phyloP scores from a whole-genome alignment of 352 stramenopile species.

The Phytophthora fragariae region DNA sequence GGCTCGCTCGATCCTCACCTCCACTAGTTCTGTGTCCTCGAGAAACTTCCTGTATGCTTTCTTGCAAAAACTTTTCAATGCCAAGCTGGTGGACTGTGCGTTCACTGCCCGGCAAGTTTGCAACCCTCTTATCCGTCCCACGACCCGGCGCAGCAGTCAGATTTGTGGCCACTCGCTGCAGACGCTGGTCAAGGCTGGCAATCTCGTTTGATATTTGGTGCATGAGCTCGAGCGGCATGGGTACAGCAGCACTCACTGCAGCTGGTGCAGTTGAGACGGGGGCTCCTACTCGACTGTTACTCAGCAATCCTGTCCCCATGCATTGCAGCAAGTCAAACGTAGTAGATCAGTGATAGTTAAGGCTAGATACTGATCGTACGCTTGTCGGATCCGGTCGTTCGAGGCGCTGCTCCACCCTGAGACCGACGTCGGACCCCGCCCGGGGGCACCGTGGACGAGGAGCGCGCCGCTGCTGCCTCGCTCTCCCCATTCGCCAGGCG shows the following conservation, averaged over 20 bases:
- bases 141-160: conserved; percentile 3
- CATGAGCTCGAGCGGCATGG: conserved; percentile 32
- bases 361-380: conserved; percentile 7
- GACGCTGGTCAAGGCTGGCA: conserved; percentile 29
- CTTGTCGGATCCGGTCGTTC: background rate
- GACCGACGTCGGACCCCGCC: conserved; percentile 9
- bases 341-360: background rate
- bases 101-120: background rate
- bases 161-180: conserved; percentile 33
- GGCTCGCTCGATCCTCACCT: conserved; percentile 1
- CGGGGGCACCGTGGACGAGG: conserved; percentile 9
- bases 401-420: conserved; percentile 11
- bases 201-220: conserved; percentile 44
- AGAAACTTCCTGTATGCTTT: conserved; percentile 59
- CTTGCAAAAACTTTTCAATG: conserved; percentile 61
- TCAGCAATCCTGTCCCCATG: conserved; percentile 11
- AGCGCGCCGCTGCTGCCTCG: background rate
- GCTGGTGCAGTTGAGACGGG: conserved; percentile 23
- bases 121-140: background rate
- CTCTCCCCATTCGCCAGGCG: conserved; percentile 45
- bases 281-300: conserved; percentile 9
- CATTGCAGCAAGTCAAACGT: background rate
- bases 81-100: conserved; percentile 40
- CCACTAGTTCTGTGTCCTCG: conserved; percentile 17
- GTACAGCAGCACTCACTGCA: background rate